Percentiles rank a stretch among this genome's conserved stretches.
phyloP scores from a whole-genome alignment of 352 stramenopile species.

The Plasmopara halstedii region DNA sequence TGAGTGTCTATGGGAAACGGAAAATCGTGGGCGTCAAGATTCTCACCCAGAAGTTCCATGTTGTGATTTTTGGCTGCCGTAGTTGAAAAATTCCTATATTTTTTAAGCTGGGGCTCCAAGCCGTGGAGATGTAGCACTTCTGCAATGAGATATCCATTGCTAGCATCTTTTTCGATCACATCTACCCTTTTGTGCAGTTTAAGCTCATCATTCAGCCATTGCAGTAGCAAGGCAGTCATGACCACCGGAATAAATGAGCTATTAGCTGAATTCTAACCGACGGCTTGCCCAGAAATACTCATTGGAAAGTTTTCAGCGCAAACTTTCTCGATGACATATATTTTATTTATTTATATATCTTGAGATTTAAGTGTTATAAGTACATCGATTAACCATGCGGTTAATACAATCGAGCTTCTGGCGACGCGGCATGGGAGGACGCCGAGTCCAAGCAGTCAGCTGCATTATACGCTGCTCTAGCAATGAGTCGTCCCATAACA shows the following conservation, averaged over 20 bases:
- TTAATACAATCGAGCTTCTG: constrained; percentile 69
- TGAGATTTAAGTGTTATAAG: constrained; percentile 27
- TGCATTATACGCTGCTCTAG: constrained; percentile 58
- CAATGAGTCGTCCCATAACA: constrained; percentile 58
- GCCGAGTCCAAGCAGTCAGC: constrained; percentile 54
- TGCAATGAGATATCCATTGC: constrained; percentile 60
- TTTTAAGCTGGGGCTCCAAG: constrained; percentile 37
- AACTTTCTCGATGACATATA: too few relatives aligned
- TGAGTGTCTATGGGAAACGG: constrained; percentile 35
- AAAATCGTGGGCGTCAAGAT: constrained; percentile 29
- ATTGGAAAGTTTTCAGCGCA: too few relatives aligned
- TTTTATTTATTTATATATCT: constrained; percentile 10
- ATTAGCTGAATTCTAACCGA: constrained; percentile 9
- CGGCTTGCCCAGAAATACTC: constrained; percentile 20
- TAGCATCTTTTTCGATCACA: constrained; percentile 51
- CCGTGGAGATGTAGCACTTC: constrained; percentile 47
- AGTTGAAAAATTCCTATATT: constrained; percentile 31
- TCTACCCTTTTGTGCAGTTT: constrained; percentile 36
- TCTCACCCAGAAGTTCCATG: constrained; percentile 43
- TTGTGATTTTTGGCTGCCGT: constrained; percentile 44
- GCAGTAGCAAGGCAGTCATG: constrained; percentile 54
- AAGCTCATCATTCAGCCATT: constrained; percentile 67
- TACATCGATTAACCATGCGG: constrained; percentile 48
- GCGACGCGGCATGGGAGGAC: constrained; percentile 37
- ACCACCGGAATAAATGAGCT: neutral